Evolutionary conservation across 1,139 yeast genomes (phyloP).

Genomic region (Saccharomyces pastorianus): DNA sequence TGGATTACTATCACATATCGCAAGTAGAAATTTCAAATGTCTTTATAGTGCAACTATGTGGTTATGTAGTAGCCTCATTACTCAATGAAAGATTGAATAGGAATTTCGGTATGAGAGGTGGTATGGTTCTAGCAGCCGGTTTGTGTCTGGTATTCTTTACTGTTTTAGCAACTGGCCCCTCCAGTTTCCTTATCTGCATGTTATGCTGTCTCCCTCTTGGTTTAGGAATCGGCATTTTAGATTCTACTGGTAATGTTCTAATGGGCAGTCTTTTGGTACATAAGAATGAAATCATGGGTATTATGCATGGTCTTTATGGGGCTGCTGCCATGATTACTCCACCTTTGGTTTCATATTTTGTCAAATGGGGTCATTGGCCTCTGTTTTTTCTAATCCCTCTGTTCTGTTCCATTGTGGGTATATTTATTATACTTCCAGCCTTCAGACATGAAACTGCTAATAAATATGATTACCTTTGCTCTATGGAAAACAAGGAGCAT

Average conservation of each 20-base stretch:
- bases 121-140: slow-evolving; percentile 18
- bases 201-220: slow-evolving; percentile 42
- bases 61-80: slow-evolving; percentile 26
- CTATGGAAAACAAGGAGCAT: slow-evolving; percentile 16
- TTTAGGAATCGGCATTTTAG: slow-evolving; percentile 52
- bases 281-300: slow-evolving; percentile 53
- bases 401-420: slow-evolving; percentile 16
- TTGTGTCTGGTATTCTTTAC: slow-evolving; percentile 17
- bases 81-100: slow-evolving; percentile 27
- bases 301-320: slow-evolving; percentile 62
- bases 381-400: slow-evolving; percentile 26
- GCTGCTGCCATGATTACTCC: slow-evolving; percentile 63
- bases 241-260: slow-evolving; percentile 53
- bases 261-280: slow-evolving; percentile 49
- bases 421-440: slow-evolving; percentile 20
- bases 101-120: slow-evolving; percentile 25
- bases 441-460: slow-evolving; percentile 49
- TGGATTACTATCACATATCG: slow-evolving; percentile 21
- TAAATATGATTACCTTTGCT: slow-evolving; percentile 40
- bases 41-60: slow-evolving; percentile 26
- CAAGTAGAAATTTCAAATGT: slow-evolving; percentile 23
- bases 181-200: slow-evolving; percentile 31
- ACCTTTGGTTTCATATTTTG: slow-evolving; percentile 41
- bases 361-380: slow-evolving; percentile 32
- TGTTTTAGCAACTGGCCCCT: slow-evolving; percentile 20